A percentile compares a stretch with the other conserved stretches of the same genome.
Conservation (phyloP, 192 early-diverging fungal species). For the Geranomyces michiganensis region DNA sequence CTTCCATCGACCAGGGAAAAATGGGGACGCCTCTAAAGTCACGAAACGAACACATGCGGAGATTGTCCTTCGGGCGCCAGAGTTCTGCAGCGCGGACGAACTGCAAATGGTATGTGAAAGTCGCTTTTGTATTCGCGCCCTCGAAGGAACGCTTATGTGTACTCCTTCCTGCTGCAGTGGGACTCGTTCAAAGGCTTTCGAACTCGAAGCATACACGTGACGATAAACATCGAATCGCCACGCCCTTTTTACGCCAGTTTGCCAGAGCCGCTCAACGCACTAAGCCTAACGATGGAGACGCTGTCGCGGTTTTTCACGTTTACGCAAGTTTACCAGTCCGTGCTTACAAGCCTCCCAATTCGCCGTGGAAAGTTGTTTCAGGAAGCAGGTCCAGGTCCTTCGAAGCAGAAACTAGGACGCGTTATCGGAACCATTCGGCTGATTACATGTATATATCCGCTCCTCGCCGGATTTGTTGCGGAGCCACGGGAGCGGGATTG, state of each 20-base stretch:
- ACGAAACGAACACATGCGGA: constrained; percentile 42
- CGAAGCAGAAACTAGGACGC: constrained; percentile 55
- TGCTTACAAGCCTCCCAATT: constrained; percentile 52
- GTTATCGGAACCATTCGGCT: constrained; percentile 43
- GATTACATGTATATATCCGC: constrained; percentile 42
- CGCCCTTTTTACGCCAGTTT: constrained; percentile 30
- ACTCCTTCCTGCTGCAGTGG: constrained; percentile 7
- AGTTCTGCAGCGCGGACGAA: constrained; percentile 32
- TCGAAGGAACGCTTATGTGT: not conserved
- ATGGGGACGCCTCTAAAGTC: constrained; percentile 6
- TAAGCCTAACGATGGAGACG: constrained; percentile 44
- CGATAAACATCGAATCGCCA: constrained; percentile 44
- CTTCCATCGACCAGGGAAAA: constrained; percentile 11
- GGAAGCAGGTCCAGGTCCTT: constrained; percentile 9
- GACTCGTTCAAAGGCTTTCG: constrained; percentile 51
- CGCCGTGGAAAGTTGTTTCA: constrained; percentile 47
- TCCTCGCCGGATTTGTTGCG: constrained; percentile 46
- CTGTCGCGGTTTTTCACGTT: constrained; percentile 40
- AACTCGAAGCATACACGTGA: constrained; percentile 37
- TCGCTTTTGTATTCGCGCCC: not conserved
- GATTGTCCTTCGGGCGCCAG: constrained; percentile 43
- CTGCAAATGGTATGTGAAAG: not conserved
- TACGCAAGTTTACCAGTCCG: constrained; percentile 54
- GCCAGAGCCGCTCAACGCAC: constrained; percentile 35
- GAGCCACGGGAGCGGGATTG: constrained; percentile 45